These are phyloP conservation scores for Babesia bigemina DNA, from an alignment of 169 alveolate genomes.

Conservation along the genomic window DNA sequence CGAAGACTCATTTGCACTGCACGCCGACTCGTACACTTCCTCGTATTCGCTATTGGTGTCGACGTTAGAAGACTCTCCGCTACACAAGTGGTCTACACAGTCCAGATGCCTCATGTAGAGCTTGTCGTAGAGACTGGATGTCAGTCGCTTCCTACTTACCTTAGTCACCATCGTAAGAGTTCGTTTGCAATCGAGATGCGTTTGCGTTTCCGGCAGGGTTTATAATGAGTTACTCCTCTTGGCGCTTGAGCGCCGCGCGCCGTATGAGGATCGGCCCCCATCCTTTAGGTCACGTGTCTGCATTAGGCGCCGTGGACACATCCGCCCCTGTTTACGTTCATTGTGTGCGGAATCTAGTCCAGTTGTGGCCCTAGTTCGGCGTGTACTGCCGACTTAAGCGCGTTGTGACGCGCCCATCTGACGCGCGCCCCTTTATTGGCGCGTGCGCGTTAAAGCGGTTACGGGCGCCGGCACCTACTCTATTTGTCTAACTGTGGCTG, in stretches of 20 bases:
- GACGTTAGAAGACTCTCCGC: conserved; percentile 27
- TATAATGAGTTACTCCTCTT: too few species aligned
- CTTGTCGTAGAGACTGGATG: conserved; percentile 27
- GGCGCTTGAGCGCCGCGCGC: background rate
- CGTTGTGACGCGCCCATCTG: background rate
- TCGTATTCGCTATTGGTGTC: conserved; percentile 11
- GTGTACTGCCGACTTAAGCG: background rate
- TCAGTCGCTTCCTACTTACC: background rate
- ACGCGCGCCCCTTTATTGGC: background rate
- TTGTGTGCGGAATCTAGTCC: background rate
- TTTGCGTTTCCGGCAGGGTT: background rate
- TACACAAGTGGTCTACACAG: conserved; percentile 43
- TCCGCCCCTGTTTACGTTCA: conserved; percentile 11
- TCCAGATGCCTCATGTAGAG: conserved; percentile 24
- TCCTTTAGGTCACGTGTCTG: too few species aligned
- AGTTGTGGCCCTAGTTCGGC: conserved; percentile 1
- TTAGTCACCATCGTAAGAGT: background rate
- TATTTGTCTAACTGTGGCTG: background rate
- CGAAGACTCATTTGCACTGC: background rate
- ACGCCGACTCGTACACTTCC: background rate
- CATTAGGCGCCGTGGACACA: background rate
- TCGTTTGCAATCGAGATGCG: background rate
- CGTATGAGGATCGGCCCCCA: too few species aligned
- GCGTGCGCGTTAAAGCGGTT: background rate
- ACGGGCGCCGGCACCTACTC: too few species aligned